phyloP scores from a whole-genome alignment of 2,329 filamentous ascomycete species.

The Fusarium incarnatum region DNA sequence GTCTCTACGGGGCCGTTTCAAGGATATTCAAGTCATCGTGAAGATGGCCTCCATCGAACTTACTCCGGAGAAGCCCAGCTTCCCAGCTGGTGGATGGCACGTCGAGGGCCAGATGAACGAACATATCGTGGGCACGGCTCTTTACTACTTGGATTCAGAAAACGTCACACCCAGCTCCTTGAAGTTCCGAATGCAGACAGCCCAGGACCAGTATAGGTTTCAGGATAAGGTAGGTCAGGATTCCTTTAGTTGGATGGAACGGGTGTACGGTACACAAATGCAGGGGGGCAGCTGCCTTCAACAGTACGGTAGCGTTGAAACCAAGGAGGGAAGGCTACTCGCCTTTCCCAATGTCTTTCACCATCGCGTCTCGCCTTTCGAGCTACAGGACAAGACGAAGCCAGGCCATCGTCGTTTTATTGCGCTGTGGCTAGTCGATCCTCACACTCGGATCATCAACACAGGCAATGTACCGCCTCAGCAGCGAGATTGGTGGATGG shows the following conservation, averaged over 20 bases:
- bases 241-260: conserved; percentile 18
- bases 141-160: conserved; percentile 45
- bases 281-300: background rate
- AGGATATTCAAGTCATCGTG: conserved; percentile 66
- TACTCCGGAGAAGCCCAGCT: conserved; percentile 39
- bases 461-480: conserved; percentile 53
- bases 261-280: conserved; percentile 1
- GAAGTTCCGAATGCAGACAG: conserved; percentile 38
- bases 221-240: background rate
- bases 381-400: conserved; percentile 58
- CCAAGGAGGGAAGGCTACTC: conserved; percentile 27
- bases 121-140: conserved; percentile 45
- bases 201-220: background rate
- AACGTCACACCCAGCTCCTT: conserved; percentile 37
- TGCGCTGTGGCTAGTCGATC: conserved; percentile 66
- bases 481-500: conserved; percentile 49
- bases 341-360: conserved; percentile 42
- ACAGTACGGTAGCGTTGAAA: conserved; percentile 36
- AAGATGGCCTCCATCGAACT: conserved; percentile 59
- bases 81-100: conserved; percentile 37
- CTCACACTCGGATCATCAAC: conserved; percentile 52
- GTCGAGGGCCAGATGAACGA: conserved; percentile 47
- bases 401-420: conserved; percentile 65
- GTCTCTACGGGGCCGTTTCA: conserved; percentile 17
- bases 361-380: conserved; percentile 52